Evolutionary conservation across 331 rosid genomes (phyloP).

Genomic region (Malus hybrid): DNA sequence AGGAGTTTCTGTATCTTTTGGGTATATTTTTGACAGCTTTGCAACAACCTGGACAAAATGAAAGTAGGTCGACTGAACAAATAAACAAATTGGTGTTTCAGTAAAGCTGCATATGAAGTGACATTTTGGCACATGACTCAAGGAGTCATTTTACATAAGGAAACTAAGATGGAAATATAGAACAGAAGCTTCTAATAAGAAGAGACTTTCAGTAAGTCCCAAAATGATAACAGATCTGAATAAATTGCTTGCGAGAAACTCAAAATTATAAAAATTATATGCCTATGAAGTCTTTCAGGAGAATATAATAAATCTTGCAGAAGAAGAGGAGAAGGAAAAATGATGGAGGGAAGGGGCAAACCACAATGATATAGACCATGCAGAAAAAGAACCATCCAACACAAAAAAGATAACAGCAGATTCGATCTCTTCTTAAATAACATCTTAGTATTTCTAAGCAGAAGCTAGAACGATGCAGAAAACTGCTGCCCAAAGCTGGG

Average conservation of each 20-base stretch:
- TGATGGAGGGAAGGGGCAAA: neutral
- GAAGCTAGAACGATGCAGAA: neutral
- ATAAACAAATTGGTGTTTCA: neutral
- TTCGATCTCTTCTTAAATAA: neutral
- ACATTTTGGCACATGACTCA: neutral
- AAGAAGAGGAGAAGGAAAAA: neutral
- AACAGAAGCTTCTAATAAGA: neutral
- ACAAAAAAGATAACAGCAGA: neutral
- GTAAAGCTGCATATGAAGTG: neutral
- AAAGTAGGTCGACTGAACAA: neutral
- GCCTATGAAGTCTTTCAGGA: neutral
- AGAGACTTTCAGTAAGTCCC: neutral
- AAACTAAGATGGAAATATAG: neutral
- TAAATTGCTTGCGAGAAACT: neutral
- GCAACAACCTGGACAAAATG: conserved; percentile 48
- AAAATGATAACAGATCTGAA: neutral
- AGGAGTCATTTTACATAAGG: neutral
- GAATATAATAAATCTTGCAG: neutral
- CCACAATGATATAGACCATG: neutral
- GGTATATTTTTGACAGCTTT: conserved; percentile 54
- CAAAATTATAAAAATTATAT: neutral
- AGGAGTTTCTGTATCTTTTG: conserved; percentile 61
- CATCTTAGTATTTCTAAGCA: neutral
- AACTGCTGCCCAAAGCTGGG: neutral
- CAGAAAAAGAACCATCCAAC: neutral